phyloP scores from a whole-genome alignment of 306 rosid genomes.

The Glycine tomentella region DNA sequence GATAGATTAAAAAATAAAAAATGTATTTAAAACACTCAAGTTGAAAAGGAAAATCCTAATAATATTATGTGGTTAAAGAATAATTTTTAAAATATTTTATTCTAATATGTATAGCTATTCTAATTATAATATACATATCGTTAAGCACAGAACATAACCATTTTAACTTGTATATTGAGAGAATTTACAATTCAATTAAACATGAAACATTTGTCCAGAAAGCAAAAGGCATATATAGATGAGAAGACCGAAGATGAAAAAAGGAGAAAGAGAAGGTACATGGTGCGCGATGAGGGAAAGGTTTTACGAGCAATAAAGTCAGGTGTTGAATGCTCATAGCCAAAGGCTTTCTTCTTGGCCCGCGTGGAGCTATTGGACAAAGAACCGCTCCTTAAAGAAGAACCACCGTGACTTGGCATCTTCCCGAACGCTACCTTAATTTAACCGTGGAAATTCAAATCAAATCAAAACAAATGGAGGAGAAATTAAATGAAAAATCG shows the following conservation, averaged over 20 bases:
- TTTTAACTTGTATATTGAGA: too few species aligned
- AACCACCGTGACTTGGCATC: conserved; percentile 70
- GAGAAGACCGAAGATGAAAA: not conserved
- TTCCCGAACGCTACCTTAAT: not conserved
- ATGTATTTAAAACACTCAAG: too few species aligned
- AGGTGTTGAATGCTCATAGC: conserved; percentile 38
- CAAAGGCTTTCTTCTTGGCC: conserved; percentile 55
- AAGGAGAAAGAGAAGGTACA: conserved; percentile 55
- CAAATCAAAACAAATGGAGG: not conserved
- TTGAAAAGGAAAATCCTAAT: too few species aligned
- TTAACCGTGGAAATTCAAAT: not conserved
- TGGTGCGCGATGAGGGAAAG: conserved; percentile 53
- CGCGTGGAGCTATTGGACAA: conserved; percentile 47
- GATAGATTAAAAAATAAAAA: too few species aligned
- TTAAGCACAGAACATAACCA: too few species aligned
- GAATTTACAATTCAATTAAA: not conserved
- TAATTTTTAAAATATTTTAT: too few species aligned
- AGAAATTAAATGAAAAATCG: not conserved
- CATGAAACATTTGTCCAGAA: not conserved
- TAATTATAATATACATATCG: too few species aligned
- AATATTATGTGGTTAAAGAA: too few species aligned
- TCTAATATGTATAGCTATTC: too few species aligned
- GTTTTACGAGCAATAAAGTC: conserved; percentile 62
- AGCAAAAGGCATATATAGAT: not conserved
- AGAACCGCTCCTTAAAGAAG: conserved; percentile 66